Evolutionary conservation across 306 rosid genomes (phyloP).

Genomic region (Trichosanthes cucumerina): DNA sequence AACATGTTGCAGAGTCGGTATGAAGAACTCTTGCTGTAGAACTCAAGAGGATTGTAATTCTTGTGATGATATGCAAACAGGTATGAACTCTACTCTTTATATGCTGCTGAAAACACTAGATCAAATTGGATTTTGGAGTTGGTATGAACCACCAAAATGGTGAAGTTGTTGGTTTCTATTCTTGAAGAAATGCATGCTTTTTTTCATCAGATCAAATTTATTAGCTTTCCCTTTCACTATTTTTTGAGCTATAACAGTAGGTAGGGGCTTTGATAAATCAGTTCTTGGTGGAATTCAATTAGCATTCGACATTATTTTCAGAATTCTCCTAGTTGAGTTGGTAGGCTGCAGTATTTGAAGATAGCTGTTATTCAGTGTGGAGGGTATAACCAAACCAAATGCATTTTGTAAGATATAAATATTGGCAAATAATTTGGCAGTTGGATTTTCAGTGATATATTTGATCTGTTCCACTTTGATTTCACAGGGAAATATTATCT

Average conservation of each 20-base stretch:
- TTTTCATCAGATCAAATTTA: not conserved
- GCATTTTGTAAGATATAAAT: not conserved
- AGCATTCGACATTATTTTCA: too few relatives aligned
- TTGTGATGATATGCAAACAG: conserved; percentile 10
- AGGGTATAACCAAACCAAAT: conserved; percentile 7
- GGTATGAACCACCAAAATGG: conserved; percentile 27
- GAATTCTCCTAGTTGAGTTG: not conserved
- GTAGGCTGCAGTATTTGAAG: not conserved
- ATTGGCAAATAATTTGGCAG: not conserved
- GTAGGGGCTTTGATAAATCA: not conserved
- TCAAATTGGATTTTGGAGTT: conserved; percentile 45
- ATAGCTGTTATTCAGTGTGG: conserved; percentile 2
- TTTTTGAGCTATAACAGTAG: not conserved
- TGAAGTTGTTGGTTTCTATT: conserved; percentile 36
- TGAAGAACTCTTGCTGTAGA: conserved; percentile 1
- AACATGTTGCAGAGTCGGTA: conserved; percentile 22
- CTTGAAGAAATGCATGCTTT: not conserved
- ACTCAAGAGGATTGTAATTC: not conserved
- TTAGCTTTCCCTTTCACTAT: not conserved
- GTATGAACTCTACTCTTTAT: conserved; percentile 21
- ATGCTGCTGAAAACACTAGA: not conserved
- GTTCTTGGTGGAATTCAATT: not conserved
- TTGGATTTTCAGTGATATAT: not conserved
- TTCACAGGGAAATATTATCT: not conserved
- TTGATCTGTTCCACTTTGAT: not conserved